phyloP scores from a whole-genome alignment of 495 filamentous ascomycete species.

The Physcia stellaris region DNA sequence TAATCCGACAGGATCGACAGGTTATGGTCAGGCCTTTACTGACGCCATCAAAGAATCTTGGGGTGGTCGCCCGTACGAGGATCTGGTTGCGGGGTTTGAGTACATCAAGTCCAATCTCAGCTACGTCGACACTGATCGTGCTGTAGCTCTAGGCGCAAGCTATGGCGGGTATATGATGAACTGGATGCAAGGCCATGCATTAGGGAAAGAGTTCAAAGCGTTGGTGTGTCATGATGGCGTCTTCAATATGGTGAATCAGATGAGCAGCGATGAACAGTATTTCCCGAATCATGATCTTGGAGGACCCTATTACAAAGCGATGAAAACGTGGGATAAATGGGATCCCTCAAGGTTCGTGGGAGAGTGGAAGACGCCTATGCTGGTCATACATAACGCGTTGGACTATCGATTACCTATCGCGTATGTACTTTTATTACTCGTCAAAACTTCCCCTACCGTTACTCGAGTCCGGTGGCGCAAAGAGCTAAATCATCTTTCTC shows the following conservation, averaged over 20 bases:
- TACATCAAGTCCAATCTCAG: slow-evolving; percentile 55
- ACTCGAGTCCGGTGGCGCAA: too few species aligned
- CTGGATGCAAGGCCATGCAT: slow-evolving; percentile 39
- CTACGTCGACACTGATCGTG: slow-evolving; percentile 64
- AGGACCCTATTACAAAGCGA: slow-evolving; percentile 59
- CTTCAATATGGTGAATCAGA: slow-evolving; percentile 63
- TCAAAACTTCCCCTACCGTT: too few species aligned
- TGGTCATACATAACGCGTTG: slow-evolving; percentile 83
- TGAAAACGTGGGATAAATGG: slow-evolving; percentile 68
- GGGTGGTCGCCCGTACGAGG: slow-evolving; percentile 69
- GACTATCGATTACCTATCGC: slow-evolving; percentile 82
- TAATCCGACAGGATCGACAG: slow-evolving; percentile 78
- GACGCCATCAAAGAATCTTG: slow-evolving; percentile 65
- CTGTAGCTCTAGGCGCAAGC: slow-evolving; percentile 70
- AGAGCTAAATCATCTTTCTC: too few species aligned
- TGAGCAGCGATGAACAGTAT: slow-evolving; percentile 75
- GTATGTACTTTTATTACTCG: too few species aligned
- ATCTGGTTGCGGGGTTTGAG: slow-evolving; percentile 68
- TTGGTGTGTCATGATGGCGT: slow-evolving; percentile 86
- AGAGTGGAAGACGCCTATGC: slow-evolving; percentile 74
- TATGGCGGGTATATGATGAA: slow-evolving; percentile 86
- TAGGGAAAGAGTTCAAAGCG: slow-evolving; percentile 34
- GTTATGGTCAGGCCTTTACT: slow-evolving; percentile 68
- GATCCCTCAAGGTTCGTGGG: slow-evolving; percentile 56
- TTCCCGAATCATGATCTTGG: slow-evolving; percentile 76